Conservation (phyloP, 1,139 yeast species). For the Sugiyamaella grinbergsii region DNA sequence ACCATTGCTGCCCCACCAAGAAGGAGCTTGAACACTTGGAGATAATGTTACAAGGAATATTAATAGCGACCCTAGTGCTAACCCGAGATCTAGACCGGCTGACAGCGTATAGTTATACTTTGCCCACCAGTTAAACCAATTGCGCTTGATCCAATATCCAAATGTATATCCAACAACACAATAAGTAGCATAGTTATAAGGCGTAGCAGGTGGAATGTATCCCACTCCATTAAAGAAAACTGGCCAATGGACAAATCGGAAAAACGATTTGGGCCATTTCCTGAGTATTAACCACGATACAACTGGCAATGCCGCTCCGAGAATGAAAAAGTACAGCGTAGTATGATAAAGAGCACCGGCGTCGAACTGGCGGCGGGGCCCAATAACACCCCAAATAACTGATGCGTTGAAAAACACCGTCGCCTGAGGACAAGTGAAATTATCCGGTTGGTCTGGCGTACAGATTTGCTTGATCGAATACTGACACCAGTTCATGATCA, state of each 20-base stretch:
- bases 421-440: conserved; percentile 54
- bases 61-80: conserved; percentile 54
- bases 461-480: conserved; percentile 54
- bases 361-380: conserved; percentile 54
- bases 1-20: conserved; percentile 60
- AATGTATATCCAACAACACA: conserved; percentile 54
- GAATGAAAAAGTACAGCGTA: conserved; percentile 49
- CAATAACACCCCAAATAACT: conserved; percentile 67
- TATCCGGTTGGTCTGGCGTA: conserved; percentile 46
- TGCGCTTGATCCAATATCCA: conserved; percentile 53
- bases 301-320: conserved; percentile 51
- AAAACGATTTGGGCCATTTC: conserved; percentile 52
- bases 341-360: conserved; percentile 44
- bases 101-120: conserved; percentile 63
- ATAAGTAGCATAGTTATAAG: conserved; percentile 53
- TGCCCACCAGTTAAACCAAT: conserved; percentile 64
- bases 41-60: conserved; percentile 50
- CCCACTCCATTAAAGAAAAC: conserved; percentile 55
- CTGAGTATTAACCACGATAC: conserved; percentile 52
- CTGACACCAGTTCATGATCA: conserved; percentile 51
- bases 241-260: conserved; percentile 52
- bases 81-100: conserved; percentile 59
- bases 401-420: conserved; percentile 57
- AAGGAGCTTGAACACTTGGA: conserved; percentile 44
- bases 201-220: conserved; percentile 57